Conservation (phyloP, 768 basidiomycete species). For the Kondoa malvinella region DNA sequence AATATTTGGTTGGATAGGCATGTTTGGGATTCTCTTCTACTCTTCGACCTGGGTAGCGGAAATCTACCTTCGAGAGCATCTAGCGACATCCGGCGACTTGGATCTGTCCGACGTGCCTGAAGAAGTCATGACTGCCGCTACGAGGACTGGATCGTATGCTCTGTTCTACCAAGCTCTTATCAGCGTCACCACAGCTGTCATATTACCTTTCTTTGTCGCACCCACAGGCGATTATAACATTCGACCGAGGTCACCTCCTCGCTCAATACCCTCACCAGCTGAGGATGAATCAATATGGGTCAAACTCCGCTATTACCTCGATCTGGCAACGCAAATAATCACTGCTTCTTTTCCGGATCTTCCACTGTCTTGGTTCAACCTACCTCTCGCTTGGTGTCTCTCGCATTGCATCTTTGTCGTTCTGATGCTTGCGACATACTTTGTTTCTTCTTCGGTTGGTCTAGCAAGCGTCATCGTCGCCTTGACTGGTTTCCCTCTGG, state of each 20-base stretch:
- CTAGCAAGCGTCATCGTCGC: slow-evolving; percentile 55
- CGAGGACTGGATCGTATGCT: slow-evolving; percentile 65
- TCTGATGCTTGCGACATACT: slow-evolving; percentile 55
- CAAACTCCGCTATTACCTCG: background rate
- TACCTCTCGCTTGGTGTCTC: slow-evolving; percentile 34
- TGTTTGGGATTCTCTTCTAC: slow-evolving; percentile 16
- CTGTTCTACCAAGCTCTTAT: slow-evolving; percentile 61
- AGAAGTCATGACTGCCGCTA: slow-evolving; percentile 40
- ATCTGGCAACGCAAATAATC: background rate
- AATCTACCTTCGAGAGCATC: slow-evolving; percentile 11
- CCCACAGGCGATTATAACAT: background rate
- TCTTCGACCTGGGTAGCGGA: slow-evolving; percentile 25
- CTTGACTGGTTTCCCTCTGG: slow-evolving; percentile 78
- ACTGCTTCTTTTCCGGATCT: background rate
- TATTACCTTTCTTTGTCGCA: slow-evolving; percentile 47
- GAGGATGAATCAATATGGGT: background rate
- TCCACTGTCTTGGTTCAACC: slow-evolving; percentile 13
- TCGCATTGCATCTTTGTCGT: slow-evolving; percentile 53
- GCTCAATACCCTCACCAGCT: slow-evolving; percentile 7
- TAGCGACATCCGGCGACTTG: slow-evolving; percentile 25
- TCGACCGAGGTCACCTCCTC: slow-evolving; percentile 6
- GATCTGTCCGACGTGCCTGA: slow-evolving; percentile 23
- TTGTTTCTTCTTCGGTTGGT: slow-evolving; percentile 41
- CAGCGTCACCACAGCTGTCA: slow-evolving; percentile 48
- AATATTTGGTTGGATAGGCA: slow-evolving; percentile 25